Conservation (phyloP, 2,329 filamentous ascomycete species). For the Colletotrichum shisoi region DNA sequence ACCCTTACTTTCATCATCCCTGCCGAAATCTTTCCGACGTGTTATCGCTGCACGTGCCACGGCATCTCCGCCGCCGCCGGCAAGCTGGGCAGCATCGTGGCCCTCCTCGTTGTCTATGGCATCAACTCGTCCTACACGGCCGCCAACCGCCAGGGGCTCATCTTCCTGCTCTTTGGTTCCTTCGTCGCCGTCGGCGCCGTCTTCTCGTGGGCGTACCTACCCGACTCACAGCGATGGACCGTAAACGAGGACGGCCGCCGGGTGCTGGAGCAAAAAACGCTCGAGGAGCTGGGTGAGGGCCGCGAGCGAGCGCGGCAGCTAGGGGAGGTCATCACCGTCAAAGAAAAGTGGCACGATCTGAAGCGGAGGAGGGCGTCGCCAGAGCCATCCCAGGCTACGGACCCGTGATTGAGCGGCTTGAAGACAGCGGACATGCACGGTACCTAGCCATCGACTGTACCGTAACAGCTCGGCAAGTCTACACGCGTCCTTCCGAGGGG, state of each 20-base stretch:
- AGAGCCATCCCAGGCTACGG: conserved; percentile 9
- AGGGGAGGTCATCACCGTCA: conserved; percentile 56
- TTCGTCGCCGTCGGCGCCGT: conserved; percentile 59
- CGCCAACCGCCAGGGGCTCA: conserved; percentile 56
- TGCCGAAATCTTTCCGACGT: conserved; percentile 70
- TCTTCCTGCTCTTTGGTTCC: conserved; percentile 60
- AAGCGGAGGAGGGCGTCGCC: conserved; percentile 46
- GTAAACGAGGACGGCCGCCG: conserved; percentile 48
- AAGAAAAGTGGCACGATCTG: conserved; percentile 54
- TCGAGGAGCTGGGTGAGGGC: conserved; percentile 62
- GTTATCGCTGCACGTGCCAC: conserved; percentile 69
- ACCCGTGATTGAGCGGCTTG: conserved; percentile 6
- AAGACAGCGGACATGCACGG: neutral
- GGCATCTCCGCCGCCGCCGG: conserved; percentile 68
- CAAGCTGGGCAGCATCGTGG: conserved; percentile 65
- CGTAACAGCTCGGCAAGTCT: neutral
- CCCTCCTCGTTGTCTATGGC: conserved; percentile 59
- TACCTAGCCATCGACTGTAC: no score
- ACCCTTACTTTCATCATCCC: conserved; percentile 70
- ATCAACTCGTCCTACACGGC: conserved; percentile 57
- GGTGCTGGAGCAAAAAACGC: conserved; percentile 55
- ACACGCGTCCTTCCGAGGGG: no score
- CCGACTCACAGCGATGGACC: conserved; percentile 56
- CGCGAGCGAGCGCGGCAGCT: conserved; percentile 54
- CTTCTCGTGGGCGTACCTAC: conserved; percentile 62